Conservation (phyloP, 169 alveolate species). For the Eimeria tenella region DNA sequence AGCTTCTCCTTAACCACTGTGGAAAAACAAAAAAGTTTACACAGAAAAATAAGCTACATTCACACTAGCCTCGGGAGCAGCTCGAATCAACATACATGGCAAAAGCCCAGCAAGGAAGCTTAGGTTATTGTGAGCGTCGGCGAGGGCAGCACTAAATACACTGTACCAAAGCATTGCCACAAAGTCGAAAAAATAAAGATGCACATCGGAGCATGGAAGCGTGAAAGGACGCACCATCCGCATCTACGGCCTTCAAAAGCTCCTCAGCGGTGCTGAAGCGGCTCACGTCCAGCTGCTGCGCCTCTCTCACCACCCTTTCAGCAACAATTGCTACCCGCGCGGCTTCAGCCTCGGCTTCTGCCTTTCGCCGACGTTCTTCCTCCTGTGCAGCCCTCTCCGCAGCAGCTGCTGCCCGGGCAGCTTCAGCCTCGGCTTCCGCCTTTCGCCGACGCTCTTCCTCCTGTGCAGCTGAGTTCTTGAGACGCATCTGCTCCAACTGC, state of each 20-base stretch:
- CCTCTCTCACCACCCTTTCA: conserved; percentile 44
- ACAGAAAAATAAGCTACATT: neutral
- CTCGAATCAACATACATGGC: neutral
- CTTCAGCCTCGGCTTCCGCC: conserved; percentile 70
- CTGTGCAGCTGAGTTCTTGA: conserved; percentile 35
- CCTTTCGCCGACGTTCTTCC: conserved; percentile 20
- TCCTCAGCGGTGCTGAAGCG: conserved; percentile 72
- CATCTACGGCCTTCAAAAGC: conserved; percentile 72
- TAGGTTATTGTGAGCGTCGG: neutral
- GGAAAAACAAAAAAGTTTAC: neutral
- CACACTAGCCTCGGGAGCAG: neutral
- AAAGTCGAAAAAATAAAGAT: too few species aligned
- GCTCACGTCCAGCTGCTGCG: conserved; percentile 66
- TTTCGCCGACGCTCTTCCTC: conserved; percentile 25
- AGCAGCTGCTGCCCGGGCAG: conserved; percentile 51
- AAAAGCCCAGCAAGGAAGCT: neutral
- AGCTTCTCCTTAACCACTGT: conserved; percentile 78
- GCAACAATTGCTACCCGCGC: conserved; percentile 65
- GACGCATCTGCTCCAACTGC: conserved; percentile 61
- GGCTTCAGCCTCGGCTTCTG: conserved; percentile 67
- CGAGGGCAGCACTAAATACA: neutral
- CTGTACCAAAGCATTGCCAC: too few species aligned
- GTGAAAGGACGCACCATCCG: conserved; percentile 45
- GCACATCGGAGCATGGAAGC: neutral
- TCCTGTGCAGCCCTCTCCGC: conserved; percentile 26